phyloP scores from a whole-genome alignment of 2,329 filamentous ascomycete species.

The Fusarium penzigii region DNA sequence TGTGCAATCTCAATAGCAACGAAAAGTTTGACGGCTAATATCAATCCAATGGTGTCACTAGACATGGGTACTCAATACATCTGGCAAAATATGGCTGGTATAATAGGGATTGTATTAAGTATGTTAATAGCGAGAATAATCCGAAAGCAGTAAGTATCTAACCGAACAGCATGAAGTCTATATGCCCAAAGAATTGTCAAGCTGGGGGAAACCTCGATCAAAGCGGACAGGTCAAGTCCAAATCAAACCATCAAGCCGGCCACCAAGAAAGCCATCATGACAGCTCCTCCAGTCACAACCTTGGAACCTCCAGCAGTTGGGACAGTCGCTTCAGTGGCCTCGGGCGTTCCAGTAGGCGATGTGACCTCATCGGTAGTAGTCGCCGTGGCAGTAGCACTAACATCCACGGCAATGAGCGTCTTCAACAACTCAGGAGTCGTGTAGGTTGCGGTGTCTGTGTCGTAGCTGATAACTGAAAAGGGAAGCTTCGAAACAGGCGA shows the following conservation, averaged over 20 bases:
- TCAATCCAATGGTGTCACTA: no score
- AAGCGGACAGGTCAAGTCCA: background rate
- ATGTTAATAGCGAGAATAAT: no score
- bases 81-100: no score
- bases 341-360: background rate
- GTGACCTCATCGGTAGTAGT: slow-evolving; percentile 7
- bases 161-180: background rate
- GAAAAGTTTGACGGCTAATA: no score
- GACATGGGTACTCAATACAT: no score
- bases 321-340: slow-evolving; percentile 4
- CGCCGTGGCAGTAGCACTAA: slow-evolving; percentile 4
- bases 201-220: no score
- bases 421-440: slow-evolving; percentile 30
- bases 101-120: no score
- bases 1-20: no score
- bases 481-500: slow-evolving; percentile 27
- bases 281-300: slow-evolving; percentile 8
- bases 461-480: slow-evolving; percentile 27
- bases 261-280: slow-evolving; percentile 5
- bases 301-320: slow-evolving; percentile 13
- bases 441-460: slow-evolving; percentile 23
- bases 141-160: no score
- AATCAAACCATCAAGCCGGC: slow-evolving; percentile 10
- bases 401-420: slow-evolving; percentile 27
- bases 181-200: background rate